Evolutionary conservation across 148 eudicot genomes (phyloP).

Genomic region (Limonium bicolor): DNA sequence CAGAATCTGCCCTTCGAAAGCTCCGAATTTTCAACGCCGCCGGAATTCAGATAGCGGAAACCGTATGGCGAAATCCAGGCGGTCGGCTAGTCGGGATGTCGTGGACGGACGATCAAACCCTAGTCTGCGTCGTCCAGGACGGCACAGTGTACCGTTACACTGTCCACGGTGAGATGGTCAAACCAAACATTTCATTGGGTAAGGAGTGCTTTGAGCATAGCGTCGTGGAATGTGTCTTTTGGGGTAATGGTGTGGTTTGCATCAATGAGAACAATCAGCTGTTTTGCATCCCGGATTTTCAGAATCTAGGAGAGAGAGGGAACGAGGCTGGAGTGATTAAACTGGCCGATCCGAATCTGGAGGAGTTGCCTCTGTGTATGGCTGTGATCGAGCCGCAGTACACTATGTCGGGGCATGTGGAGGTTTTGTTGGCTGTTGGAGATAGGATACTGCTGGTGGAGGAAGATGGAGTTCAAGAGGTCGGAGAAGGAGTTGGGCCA

Average conservation of each 20-base stretch:
- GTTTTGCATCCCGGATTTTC: slow-evolving; percentile 64
- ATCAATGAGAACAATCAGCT: slow-evolving; percentile 70
- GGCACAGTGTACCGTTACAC: slow-evolving; percentile 73
- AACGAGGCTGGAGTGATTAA: slow-evolving; percentile 32
- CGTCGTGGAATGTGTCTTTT: slow-evolving; percentile 92
- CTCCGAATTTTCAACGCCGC: slow-evolving; percentile 86
- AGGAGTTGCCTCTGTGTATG: slow-evolving; percentile 66
- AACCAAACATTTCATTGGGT: slow-evolving; percentile 42
- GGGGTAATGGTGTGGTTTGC: slow-evolving; percentile 91
- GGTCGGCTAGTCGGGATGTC: slow-evolving; percentile 70
- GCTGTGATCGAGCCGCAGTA: slow-evolving; percentile 90
- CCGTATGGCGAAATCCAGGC: slow-evolving; percentile 83
- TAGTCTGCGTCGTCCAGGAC: slow-evolving; percentile 79
- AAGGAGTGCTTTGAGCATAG: slow-evolving; percentile 71
- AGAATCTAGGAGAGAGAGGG: slow-evolving; percentile 19
- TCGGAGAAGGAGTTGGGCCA: slow-evolving; percentile 71
- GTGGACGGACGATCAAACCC: slow-evolving; percentile 77
- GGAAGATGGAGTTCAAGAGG: slow-evolving; percentile 74
- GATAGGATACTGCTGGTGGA: slow-evolving; percentile 76
- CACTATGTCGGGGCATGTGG: slow-evolving; percentile 92
- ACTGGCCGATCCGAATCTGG: slow-evolving; percentile 57
- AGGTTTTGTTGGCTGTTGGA: slow-evolving; percentile 60
- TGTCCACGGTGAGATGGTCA: slow-evolving; percentile 44
- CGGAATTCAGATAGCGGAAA: slow-evolving; percentile 53
- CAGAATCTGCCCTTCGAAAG: slow-evolving; percentile 87